Percentiles rank a stretch among this genome's conserved stretches.
Evolutionary conservation across 2,329 filamentous ascomycete species (phyloP).

Genomic region (Simplicillium sp.): DNA sequence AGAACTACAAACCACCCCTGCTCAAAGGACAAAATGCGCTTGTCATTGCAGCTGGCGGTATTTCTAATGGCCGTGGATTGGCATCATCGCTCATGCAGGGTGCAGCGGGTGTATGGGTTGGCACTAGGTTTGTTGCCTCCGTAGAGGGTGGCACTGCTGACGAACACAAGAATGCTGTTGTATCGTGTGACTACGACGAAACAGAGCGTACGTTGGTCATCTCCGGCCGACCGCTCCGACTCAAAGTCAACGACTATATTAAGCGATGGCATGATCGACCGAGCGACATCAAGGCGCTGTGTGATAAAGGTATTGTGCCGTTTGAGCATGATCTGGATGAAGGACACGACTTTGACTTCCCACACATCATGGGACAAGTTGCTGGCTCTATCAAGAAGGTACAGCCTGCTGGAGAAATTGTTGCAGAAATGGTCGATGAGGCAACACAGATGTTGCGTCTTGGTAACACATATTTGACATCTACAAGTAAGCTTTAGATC

Average conservation of each 20-base stretch:
- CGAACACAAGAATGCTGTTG: slow-evolving; percentile 76
- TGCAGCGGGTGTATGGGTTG: slow-evolving; percentile 85
- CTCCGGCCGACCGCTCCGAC: slow-evolving; percentile 70
- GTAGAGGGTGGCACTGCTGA: slow-evolving; percentile 72
- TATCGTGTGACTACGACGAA: slow-evolving; percentile 68
- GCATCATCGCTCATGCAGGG: slow-evolving; percentile 82
- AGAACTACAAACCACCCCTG: slow-evolving; percentile 57
- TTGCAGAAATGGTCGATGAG: slow-evolving; percentile 81
- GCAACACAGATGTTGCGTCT: slow-evolving; percentile 58
- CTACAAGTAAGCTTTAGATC: slow-evolving; percentile 29
- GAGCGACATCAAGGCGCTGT: slow-evolving; percentile 65
- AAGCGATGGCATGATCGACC: slow-evolving; percentile 70
- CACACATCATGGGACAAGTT: slow-evolving; percentile 91
- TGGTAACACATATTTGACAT: slow-evolving; percentile 50
- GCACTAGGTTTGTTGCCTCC: slow-evolving; percentile 81
- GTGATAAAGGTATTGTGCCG: slow-evolving; percentile 68
- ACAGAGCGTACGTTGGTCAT: slow-evolving; percentile 78
- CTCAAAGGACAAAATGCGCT: slow-evolving; percentile 63
- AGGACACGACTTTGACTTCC: slow-evolving; percentile 72
- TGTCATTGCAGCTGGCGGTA: slow-evolving; percentile 83
- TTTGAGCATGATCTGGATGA: slow-evolving; percentile 76
- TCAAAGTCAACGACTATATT: slow-evolving; percentile 77
- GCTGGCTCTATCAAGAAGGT: slow-evolving; percentile 68
- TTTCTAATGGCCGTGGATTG: slow-evolving; percentile 72
- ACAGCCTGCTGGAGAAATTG: slow-evolving; percentile 73